Base-by-base conservation (phyloP, 2,329 filamentous ascomycete genomes). In the Alternaria sp. region DNA sequence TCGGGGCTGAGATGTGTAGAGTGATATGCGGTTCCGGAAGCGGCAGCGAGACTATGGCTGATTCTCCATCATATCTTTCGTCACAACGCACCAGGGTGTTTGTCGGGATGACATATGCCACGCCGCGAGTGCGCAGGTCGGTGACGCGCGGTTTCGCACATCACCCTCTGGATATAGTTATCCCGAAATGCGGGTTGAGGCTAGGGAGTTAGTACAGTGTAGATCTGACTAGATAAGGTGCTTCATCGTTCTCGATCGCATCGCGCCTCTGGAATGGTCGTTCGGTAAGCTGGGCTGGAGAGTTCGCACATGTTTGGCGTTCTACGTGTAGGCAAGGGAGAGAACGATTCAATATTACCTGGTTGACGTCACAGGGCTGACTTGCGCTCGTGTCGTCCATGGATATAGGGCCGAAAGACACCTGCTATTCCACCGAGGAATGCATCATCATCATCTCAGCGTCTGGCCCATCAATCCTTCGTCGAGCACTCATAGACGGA, bases 381-480 rank as follows among this genome's bases (percentile, higher is more conserved):
- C 43, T 39, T 20, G 38, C 30, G 28, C 53, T 59, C 16, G 57
- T 59, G 38, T 48, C 38, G 38, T 30, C 36, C 57, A 59, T 59
- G 56, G 56, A 49, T 59, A 30, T 49, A 59, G 57, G 57, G 57
- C 57, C 57, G 57, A 59, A 51, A 44, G n/a, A 22, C 24, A 28
- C 39, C 8, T 5, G 34, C 18, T 24, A 44, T 49, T 36, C 12
- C 30, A 56, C 57, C 51, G 44, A 51, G 32, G 32, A 14, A 36
- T 3, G 14, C 12, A 36, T 36, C 32, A 36, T 36, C 32, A 36
- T 36, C 32, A 36, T 7, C 1, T 36, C 32, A 36, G 12, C 12
- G 14, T 55, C 51, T 30, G 14, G 32, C 0, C 5, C 32, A 16
- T 32, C 30, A 12, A 32, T 36, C 32, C 32, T 36, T 36, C 12